Base-by-base conservation (phyloP, 192 early-diverging fungal genomes). In the Podila epicladia region DNA sequence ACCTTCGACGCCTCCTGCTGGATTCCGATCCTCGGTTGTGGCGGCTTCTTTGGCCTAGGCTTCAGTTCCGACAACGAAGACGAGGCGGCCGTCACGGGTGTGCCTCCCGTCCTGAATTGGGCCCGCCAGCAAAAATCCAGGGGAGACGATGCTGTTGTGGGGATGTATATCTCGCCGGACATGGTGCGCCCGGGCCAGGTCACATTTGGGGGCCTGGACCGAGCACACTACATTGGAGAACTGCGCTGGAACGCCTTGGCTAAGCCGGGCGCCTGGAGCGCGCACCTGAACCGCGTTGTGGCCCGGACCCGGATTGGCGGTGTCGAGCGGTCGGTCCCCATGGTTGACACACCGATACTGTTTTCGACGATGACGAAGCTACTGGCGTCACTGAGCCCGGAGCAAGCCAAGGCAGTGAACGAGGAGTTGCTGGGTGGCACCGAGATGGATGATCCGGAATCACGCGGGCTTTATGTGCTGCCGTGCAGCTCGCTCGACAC, bases 61-160 rank as follows among this genome's bases (percentile, higher is more conserved):
- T 86, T 98, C 41, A 97, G 97, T 13, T 84, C 97, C 17, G 96
- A 90, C 26, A 93, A 92, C 74, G 93, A 95, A 60, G 86, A 82
- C 51, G 93, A 94, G 73, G 89, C 93, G 9, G 93, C 97, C 15
- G 82, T 90, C 22, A 83, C 87, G 41, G 94, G 95, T 20, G 93
- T 93, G 29, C 97, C 98, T 6, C 96, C 96, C 9, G 92, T 99
- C 80, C 97, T 96, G 79, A 88, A 93, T 51, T 93, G 98, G 90
- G 87, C 96, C 22, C 87, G 15, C 13, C 41, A 97, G 53, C 83
- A 90, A 66, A 86, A 87, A 57, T 80, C 97, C 33, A 26, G 98
- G 41, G 91, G 95, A 50, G 85, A 96, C 71, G 93, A 93, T 3
- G 93, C 94, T 3, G 63, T 98, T 22, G 96, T 99, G 72, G 93